These are phyloP conservation scores for Carpinus viminea DNA, from an alignment of 306 rosid species.

Conservation along the genomic window DNA sequence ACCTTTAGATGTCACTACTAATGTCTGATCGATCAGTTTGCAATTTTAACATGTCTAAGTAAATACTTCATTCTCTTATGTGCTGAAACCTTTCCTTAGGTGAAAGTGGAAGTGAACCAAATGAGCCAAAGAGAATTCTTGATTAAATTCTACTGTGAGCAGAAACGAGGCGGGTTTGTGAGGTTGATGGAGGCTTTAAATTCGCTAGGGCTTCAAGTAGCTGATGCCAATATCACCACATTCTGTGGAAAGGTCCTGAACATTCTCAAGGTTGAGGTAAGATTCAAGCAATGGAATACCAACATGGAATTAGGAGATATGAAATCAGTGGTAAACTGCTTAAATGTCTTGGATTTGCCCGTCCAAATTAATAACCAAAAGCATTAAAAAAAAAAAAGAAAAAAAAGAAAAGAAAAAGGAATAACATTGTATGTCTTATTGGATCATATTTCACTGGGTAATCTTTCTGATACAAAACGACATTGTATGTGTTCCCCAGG, in stretches of 20 bases:
- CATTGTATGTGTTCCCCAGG: constrained; percentile 41
- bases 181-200: constrained; percentile 66
- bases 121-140: constrained; percentile 45
- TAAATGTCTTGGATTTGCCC: not conserved
- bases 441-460: constrained; percentile 14
- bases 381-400: no score
- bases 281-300: constrained; percentile 12
- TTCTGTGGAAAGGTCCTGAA: constrained; percentile 41
- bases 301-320: not conserved
- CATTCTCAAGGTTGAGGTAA: constrained; percentile 71
- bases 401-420: no score
- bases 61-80: not conserved
- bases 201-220: constrained; percentile 64
- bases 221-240: constrained; percentile 59
- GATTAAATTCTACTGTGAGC: constrained; percentile 48
- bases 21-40: not conserved
- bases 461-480: constrained; percentile 9
- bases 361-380: no score
- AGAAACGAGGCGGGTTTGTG: constrained; percentile 52
- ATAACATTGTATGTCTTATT: no score
- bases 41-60: not conserved
- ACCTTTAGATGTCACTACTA: constrained; percentile 1
- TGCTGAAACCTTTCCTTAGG: constrained; percentile 33
- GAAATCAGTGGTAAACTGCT: not conserved
- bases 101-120: constrained; percentile 66